Conservation (phyloP, 1,284 basidiomycete species). For the Sporisorium graminicola region DNA sequence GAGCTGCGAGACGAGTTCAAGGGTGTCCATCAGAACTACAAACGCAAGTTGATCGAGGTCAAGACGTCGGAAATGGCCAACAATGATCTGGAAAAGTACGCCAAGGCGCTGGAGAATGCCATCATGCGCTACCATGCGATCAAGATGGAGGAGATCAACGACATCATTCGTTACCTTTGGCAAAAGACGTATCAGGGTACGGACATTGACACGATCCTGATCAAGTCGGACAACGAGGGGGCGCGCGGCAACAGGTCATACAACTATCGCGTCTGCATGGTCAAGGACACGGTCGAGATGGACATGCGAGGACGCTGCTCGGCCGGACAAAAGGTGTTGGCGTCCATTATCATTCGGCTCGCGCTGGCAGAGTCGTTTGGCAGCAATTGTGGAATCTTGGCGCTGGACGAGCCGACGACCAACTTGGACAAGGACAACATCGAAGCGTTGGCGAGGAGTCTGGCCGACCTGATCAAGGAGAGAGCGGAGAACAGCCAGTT, state of each 20-base stretch:
- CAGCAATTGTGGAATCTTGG: conserved; percentile 96
- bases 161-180: conserved; percentile 81
- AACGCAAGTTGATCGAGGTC: conserved; percentile 90
- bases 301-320: conserved; percentile 99
- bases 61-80: conserved; percentile 74
- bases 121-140: conserved; percentile 98
- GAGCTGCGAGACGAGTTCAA: conserved; percentile 87
- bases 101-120: conserved; percentile 90
- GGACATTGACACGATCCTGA: conserved; percentile 98
- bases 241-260: conserved; percentile 77
- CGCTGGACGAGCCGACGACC: conserved; percentile 97
- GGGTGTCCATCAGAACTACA: conserved; percentile 85
- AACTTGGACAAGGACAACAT: conserved; percentile 97
- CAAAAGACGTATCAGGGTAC: conserved; percentile 98
- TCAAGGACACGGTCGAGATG: conserved; percentile 98
- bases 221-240: conserved; percentile 91
- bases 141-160: conserved; percentile 99
- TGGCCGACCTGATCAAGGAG: conserved; percentile 77
- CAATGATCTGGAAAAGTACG: conserved; percentile 86
- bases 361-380: conserved; percentile 97
- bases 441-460: conserved; percentile 87
- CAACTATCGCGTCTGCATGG: conserved; percentile 97
- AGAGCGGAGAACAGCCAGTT: conserved; percentile 82
- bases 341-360: conserved; percentile 98
- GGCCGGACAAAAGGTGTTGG: conserved; percentile 98